phyloP scores from a whole-genome alignment of 1,284 basidiomycete species.

The Agaricales sp. region DNA sequence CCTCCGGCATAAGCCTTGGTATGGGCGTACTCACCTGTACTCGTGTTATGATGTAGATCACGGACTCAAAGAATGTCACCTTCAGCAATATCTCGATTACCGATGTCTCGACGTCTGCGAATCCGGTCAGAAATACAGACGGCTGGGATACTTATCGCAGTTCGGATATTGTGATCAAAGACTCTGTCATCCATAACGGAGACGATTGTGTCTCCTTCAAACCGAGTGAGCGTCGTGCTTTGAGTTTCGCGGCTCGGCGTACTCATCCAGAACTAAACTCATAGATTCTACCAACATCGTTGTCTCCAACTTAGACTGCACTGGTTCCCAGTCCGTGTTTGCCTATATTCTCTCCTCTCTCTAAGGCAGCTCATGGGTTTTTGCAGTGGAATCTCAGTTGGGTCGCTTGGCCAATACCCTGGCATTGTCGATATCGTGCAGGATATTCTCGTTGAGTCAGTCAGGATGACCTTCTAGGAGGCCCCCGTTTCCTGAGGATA shows the following conservation, averaged over 20 bases:
- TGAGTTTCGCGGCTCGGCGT: neutral
- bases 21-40: neutral
- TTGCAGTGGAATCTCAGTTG: conserved; percentile 50
- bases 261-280: conserved; percentile 3
- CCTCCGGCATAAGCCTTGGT: conserved; percentile 2
- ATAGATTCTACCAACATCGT: conserved; percentile 43
- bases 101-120: conserved; percentile 33
- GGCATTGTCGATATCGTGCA: conserved; percentile 57
- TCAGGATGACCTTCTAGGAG: conserved; percentile 2
- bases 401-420: conserved; percentile 44
- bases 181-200: conserved; percentile 47
- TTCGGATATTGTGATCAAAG: conserved; percentile 35
- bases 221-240: conserved; percentile 33
- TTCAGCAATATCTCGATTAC: conserved; percentile 35
- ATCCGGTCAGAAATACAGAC: conserved; percentile 41
- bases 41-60: conserved; percentile 21
- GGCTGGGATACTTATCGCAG: conserved; percentile 59
- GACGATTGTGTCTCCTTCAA: conserved; percentile 63
- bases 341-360: neutral
- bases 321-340: conserved; percentile 39
- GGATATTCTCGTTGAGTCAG: conserved; percentile 43
- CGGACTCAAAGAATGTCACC: conserved; percentile 34
- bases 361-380: neutral
- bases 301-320: conserved; percentile 50
- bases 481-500: neutral